Evolutionary conservation across 345 rosid genomes (phyloP), one percentile per base, ranked within the genome.

Genomic region (Atalantia buxifolia): DNA sequence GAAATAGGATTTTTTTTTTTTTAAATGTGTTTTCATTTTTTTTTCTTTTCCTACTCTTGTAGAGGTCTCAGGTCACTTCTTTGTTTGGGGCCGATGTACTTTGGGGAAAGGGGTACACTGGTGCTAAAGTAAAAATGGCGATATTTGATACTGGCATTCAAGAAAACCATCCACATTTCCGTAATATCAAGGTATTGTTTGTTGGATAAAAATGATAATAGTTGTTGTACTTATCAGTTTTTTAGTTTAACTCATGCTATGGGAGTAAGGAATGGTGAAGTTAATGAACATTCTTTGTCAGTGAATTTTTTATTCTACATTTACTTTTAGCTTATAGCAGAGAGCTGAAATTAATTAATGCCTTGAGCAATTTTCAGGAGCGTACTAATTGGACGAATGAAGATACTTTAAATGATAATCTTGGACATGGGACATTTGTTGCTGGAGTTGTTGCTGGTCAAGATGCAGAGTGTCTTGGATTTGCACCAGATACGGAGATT

Each of bases 381-480:
- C 99, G 99, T 69, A 93, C 98, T 31, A 95, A 95, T 81, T 95
- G 99, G 99, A 95, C 99, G 19, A 92, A 92, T 76, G 99, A 95
- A 82, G 91, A 92, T 83, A 95, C 99, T 72, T 86, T 95, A 82
- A 95, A 94, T 90, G 99, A 95, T 87, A 95, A 95, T 81, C 97
- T 95, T 83, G 99, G 99, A 36, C 99, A 95, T 81, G 99, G 99
- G 82, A 95, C 99, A 16, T 95, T 95, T 88, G 99, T 95, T 74
- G 99, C 99, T 19, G 99, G 99, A 85, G 97, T 95, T 76, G 83
- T 95, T 83, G 97, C 98, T 83, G 99, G 99, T 82, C 91, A 81
- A 77, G 90, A 92, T 85, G 66, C 91, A 61, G 94, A 92, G 69
- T 95, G 99, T 86, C 94, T 92, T 85, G 99, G 98, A 72, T 95